Base-by-base conservation (phyloP, 2,329 filamentous ascomycete genomes). In the Fusarium secorum region DNA sequence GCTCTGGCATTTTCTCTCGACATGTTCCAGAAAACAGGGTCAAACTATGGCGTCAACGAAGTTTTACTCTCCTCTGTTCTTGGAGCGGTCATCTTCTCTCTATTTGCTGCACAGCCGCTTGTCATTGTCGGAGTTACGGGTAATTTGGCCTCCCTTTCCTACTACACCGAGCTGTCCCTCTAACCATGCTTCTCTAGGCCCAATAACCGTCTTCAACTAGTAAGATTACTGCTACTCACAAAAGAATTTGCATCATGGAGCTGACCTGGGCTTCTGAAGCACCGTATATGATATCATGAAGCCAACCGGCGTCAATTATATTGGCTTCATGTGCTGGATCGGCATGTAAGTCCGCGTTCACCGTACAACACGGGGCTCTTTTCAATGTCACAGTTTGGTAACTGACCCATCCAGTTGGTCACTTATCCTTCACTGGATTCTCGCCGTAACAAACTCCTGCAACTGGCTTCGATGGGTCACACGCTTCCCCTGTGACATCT, bases 131-230 rank as follows among this genome's bases (percentile, higher is more conserved):
- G 94, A 26, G 94, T 97, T 5, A 97, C 94, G 15, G 93, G 92
- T 81, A 65, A 60, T 74, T 66, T 41, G 42, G 39, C 45, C 20
- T 38, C 45, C 30, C 39, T 57, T n/a, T 15, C 45, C 48, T 44
- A 15, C 32, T 45, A 22, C 15, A 30, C 39, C 48, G 18, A 33
- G 35, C 36, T 28, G 45, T 35, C 24, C 18, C 11, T 60, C 65
- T 73, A 56, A 71, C 60, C 18, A 13, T 22, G 36, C 13, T n/a
- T 46, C 42, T 22, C 18, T 60, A 88, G 89, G 90, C n/a, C 94
- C 94, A 7, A 97, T 97, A 62, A 97, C 94, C 20, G 93, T 97
- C 32, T 97, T 97, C 78, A 97, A 97, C 79, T 97, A 97, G 88
- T 89, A 79, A 44, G 85, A 33, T 32, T 22, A 26, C 22, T 42